Base-by-base conservation (phyloP, 2,329 filamentous ascomycete genomes). In the Trichoderma lentiforme region DNA sequence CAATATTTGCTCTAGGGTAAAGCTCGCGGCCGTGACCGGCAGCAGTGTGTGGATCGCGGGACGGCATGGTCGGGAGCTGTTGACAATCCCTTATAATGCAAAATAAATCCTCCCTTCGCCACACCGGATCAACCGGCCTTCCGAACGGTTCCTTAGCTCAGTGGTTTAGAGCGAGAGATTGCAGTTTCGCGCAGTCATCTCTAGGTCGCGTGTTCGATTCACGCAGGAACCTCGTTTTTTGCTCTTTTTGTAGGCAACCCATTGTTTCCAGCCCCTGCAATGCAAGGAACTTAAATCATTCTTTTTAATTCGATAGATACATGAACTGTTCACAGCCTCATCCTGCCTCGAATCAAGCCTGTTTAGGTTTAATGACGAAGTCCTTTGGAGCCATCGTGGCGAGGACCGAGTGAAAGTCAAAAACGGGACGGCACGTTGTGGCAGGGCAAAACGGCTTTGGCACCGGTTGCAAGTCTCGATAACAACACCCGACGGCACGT, bases 181-280 rank as follows among this genome's bases (percentile, higher is more conserved):
- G 71, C 71, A 72, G 71, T 64, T 66, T 72, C 43, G 56, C 65
- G 71, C 65, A 70, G 71, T 70, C 34, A 72, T 72, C 71, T 72
- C 71, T 72, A 72, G 71, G 71, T 70, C 71, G 71, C 64, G 71
- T 72, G 71, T 72, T 72, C 71, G 71, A 72, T 72, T 67, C 71
- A 72, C 71, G 64, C 65, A 72, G 65, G 51, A 30, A 70, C 71
- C 71, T 72, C 51, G 7, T 36, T 34, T 24, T 24, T 58, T 71
- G 39, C 39, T 71, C 67, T 21, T 21, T 21, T 21, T 21, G 21
- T 21, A 21, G 21, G 21, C 21, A 21, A 21, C 21, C 21, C 21
- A 21, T 21, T 21, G 21, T 21, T 21, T 21, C 21, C 3, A n/a
- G 43, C n/a, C 24, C n/a, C 4, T 51, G 6, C n/a, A 9, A 1